phyloP scores from a whole-genome alignment of 106 monocot species.

The Dioscorea alata region DNA sequence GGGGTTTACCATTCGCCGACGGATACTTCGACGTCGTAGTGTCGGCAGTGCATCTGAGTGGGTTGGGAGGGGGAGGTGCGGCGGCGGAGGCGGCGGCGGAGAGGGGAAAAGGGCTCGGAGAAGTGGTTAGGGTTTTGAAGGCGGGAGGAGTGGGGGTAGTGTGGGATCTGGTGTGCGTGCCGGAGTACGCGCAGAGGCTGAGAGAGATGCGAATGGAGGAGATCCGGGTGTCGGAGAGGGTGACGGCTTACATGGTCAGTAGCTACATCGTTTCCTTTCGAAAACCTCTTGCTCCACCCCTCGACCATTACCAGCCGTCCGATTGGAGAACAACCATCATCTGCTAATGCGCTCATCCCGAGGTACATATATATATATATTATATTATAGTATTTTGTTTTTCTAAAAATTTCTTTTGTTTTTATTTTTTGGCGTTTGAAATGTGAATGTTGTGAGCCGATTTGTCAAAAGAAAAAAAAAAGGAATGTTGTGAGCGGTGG shows the following conservation, averaged over 20 bases:
- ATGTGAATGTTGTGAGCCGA: too few relatives aligned
- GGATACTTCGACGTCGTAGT: constrained; percentile 54
- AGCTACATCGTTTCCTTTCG: constrained; percentile 60
- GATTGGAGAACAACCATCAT: constrained; percentile 31
- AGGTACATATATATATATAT: too few relatives aligned
- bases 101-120: constrained; percentile 40
- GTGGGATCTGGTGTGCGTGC: constrained; percentile 45
- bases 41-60: constrained; percentile 38
- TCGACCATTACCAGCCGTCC: neutral
- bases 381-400: too few relatives aligned
- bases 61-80: constrained; percentile 11
- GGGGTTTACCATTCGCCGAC: constrained; percentile 49
- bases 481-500: too few relatives aligned
- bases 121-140: constrained; percentile 61
- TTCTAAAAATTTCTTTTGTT: too few relatives aligned
- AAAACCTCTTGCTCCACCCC: constrained; percentile 21
- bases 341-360: neutral
- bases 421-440: too few relatives aligned
- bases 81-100: constrained; percentile 14
- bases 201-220: constrained; percentile 65
- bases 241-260: constrained; percentile 41
- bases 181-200: constrained; percentile 33
- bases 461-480: too few relatives aligned
- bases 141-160: constrained; percentile 51
- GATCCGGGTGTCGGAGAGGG: constrained; percentile 39